Evolutionary conservation across 163 green algal genomes (phyloP), one percentile per base, ranked within the genome.

Genomic region (Chlamydomonas reinhardtii): DNA sequence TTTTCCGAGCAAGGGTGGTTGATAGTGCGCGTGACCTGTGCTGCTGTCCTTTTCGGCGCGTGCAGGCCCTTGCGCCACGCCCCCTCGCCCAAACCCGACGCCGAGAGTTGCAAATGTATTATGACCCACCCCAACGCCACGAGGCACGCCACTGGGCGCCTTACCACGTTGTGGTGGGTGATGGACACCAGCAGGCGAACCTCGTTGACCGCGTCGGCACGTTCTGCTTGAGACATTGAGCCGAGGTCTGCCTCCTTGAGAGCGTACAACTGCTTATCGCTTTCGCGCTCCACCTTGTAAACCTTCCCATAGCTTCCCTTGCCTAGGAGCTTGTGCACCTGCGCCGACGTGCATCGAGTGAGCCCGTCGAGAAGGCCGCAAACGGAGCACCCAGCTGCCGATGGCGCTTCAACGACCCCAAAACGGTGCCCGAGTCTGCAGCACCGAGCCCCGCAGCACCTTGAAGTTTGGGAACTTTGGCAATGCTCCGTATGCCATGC

Each of bases 291-390:
- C 6, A 95, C 95, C 68, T 94, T 91, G 82, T 97, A 98, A 4
- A 97, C 95, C 25, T 91, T 95, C 48, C 95, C 95, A 90, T 97
- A 98, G 85, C 89, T 95, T 24, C 95, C 95, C 77, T 97, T 97
- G 32, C 95, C 95, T 19, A 98, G 89, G 4, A 96, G 92, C 89
- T 97, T 97, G 65, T 95, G 93, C 11, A 98, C 94, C 93, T 97
- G 90, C 14, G 22, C 3, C 6, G 48, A 56, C 48, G 48, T 56
- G 48, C 48, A 56, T 56, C 11, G 48, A 9, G 19, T 11, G 43
- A 6, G 43, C 43, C 17, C 11, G 48, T 56, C 14, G 48, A 8
- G 39, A 17, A 56, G 48, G 48, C 11, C 48, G 14, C 48, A 56
- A 54, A 11, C 43, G 11, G 43, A 54, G 43, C 12, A 56, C 11